Conservation (phyloP, 805 yeast species). For the Sugiyamaella smithiae region DNA sequence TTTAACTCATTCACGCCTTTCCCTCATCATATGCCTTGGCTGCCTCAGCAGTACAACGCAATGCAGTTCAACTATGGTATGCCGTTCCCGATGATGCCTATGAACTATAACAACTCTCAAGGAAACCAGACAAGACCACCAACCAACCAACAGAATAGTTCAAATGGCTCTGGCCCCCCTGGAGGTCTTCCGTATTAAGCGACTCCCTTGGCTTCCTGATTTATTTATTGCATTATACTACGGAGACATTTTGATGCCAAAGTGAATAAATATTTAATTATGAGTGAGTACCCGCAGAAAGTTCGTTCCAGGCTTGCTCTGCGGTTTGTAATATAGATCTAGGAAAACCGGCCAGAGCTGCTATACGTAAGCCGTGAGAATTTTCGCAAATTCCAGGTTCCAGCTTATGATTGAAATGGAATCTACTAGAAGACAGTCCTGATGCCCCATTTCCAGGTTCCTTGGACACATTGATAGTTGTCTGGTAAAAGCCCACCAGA, state of each 20-base stretch:
- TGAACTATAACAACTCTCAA: background rate
- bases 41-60: conserved; percentile 15
- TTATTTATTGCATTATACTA: background rate
- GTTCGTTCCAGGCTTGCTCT: conserved; percentile 17
- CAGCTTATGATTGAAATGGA: conserved; percentile 51
- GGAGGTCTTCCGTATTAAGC: background rate
- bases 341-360: conserved; percentile 79
- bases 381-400: conserved; percentile 65
- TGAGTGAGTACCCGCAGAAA: no score
- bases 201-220: background rate
- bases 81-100: conserved; percentile 1
- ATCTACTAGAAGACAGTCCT: background rate
- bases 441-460: background rate
- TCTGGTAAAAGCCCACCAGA: conserved; percentile 15
- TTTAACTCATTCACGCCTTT: conserved; percentile 5
- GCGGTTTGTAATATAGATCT: conserved; percentile 55
- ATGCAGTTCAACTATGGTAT: conserved; percentile 12
- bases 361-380: conserved; percentile 76
- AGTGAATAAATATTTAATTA: no score
- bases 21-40: conserved; percentile 16
- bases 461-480: conserved; percentile 9
- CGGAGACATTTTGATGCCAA: background rate
- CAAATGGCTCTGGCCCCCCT: background rate
- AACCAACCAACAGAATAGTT: background rate
- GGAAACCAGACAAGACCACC: no score